Evolutionary conservation across 257 asterid species (phyloP), one percentile per base, ranked within the genome.

Genomic region (Solanum verrucosum): DNA sequence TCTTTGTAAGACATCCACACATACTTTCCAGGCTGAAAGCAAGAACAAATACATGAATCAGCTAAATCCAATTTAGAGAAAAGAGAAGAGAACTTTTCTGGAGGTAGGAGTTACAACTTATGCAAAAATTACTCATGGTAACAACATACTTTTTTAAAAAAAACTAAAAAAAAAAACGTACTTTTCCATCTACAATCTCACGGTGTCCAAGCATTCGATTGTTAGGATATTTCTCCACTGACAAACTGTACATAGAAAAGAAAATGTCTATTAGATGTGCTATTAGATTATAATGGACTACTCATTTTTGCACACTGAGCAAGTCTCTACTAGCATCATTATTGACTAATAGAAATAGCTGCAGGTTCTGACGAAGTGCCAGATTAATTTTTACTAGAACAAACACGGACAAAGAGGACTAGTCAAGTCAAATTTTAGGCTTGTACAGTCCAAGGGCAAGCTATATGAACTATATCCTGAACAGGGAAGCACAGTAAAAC

Each of bases 181-280:
- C 99, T 98, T 97, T 92, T 89, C 99, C 99, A 90, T 93, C 21
- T 60, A 91, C 93, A 77, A 93, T 77, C 87, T 96, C 96, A 85
- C 98, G 96, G 73, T 90, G 93, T 46, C 99, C 99, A 91, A 97
- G 99, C 99, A 97, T 97, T 72, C 37, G 91, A 89, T 95, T 97
- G 67, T 95, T 87, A 78, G 99, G 99, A 91, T 92, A 92, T 87
- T 93, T 96, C 84, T 97, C 95, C 65, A 95, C 98, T 12, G 99
- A 92, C 92, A 94, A 60, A 84, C 99, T 97, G 96, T 52, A 87
- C 83, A 91, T 15, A 85, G 52, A 90, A 20, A 74, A 88, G 85
- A 49, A 42, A 81, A 29, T 81, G 20, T 49, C 20, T 46, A 31
- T 81, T 16, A 81, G 85, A 81, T 81, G 11, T 46, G 42, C 27